phyloP scores from a whole-genome alignment of 2,329 filamentous ascomycete genomes.

The Beauveria scarabaeidicola region DNA sequence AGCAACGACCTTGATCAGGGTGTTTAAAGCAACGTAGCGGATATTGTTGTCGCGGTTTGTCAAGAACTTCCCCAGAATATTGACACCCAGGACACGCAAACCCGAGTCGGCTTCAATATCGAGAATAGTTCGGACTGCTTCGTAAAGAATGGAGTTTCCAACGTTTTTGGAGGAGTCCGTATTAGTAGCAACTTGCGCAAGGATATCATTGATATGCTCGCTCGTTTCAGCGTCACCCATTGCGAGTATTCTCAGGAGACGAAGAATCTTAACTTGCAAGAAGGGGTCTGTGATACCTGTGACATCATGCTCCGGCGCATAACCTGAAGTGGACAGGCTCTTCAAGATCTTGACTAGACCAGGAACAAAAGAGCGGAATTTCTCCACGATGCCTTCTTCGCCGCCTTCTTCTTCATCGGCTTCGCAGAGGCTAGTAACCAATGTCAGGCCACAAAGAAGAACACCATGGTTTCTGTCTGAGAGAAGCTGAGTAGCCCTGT shows the following conservation, averaged over 20 bases:
- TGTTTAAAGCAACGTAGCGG: conserved; percentile 94
- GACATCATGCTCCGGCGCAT: conserved; percentile 95
- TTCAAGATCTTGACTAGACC: conserved; percentile 85
- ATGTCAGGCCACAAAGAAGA: conserved; percentile 79
- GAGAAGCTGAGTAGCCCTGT: conserved; percentile 81
- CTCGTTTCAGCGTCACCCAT: conserved; percentile 80
- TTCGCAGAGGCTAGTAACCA: conserved; percentile 88
- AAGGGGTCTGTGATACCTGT: conserved; percentile 98
- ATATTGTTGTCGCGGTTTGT: conserved; percentile 99
- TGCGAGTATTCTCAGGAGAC: conserved; percentile 75
- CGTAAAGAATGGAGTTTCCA: conserved; percentile 95
- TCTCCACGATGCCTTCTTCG: conserved; percentile 83
- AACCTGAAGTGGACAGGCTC: conserved; percentile 85
- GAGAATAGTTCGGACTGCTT: conserved; percentile 91
- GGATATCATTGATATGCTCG: conserved; percentile 96
- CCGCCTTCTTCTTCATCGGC: conserved; percentile 87
- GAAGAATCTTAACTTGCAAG: conserved; percentile 90
- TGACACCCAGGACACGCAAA: conserved; percentile 86
- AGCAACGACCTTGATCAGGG: conserved; percentile 93
- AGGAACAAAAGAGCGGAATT: conserved; percentile 80
- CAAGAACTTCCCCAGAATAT: conserved; percentile 95
- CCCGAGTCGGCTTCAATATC: conserved; percentile 98
- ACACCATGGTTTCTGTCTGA: conserved; percentile 95
- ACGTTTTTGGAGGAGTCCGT: conserved; percentile 98
- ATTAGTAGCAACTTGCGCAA: conserved; percentile 95